Evolutionary conservation across 768 basidiomycete species (phyloP), one percentile per base, ranked within the genome.

Genomic region (Hericium rajendrae): DNA sequence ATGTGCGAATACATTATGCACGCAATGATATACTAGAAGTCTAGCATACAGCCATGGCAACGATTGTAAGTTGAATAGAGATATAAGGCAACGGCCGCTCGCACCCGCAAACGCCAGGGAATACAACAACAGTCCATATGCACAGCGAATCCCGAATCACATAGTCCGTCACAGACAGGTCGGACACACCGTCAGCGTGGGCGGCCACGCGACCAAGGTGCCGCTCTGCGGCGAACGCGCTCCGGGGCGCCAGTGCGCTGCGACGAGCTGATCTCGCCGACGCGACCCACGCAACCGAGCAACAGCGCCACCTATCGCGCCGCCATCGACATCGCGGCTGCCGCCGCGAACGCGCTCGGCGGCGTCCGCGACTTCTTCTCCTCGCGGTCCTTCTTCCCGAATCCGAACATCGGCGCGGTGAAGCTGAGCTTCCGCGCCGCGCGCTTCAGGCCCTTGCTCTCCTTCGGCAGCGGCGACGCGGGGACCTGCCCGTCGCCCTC

Each of bases 401-500:
- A 79, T 51, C 72, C 73, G 1, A 79, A 71, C 62, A 82, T 80
- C 51, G 83, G 81, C 52, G 79, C 76, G 22, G 78, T 78, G 57
- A 89, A 67, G 67, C 88, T 90, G 70, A 90, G 69, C 72, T 90
- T 89, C 56, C 86, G 60, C 57, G 56, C 50, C 2, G 48, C 56
- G 10, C 54, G 59, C 13, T 50, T 39, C 0, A 53, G 20, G 12
- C 74, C 64, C 73, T 77, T 58, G 80, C 73, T 43, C 72, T 71
- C 65, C 72, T 79, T 57, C 71, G 59, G n/a, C 64, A 63, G 12
- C 65, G 57, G 46, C 56, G 63, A 18, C 64, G 57, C 22, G 55
- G 59, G 41, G 65, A 67, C 56, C 55, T 66, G 9, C 62, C 58
- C 11, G 9, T 38, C 57, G 26, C 62, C 57, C 28, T 65, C 40